Evolutionary conservation across 164 flowering plant species (phyloP).

Genomic region (Sedum album): DNA sequence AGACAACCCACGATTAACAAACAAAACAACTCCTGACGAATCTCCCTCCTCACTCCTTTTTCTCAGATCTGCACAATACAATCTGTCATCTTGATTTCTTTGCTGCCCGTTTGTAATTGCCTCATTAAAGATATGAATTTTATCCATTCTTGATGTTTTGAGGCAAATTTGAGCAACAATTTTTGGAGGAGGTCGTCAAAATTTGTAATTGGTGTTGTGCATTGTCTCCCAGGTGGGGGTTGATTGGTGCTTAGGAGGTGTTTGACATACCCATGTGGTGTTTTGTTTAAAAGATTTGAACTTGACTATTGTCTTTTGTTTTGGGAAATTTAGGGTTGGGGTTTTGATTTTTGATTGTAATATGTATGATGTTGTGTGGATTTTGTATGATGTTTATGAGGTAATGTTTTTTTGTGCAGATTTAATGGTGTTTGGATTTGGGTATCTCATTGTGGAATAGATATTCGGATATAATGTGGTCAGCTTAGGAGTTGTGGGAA

Average conservation of each 20-base stretch:
- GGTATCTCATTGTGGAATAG: constrained; percentile 20
- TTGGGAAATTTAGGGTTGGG: neutral
- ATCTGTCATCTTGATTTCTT: neutral
- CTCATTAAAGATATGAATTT: neutral
- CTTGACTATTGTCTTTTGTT: neutral
- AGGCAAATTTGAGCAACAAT: neutral
- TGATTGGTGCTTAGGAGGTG: neutral
- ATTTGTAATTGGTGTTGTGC: neutral
- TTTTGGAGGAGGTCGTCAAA: neutral
- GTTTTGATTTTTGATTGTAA: neutral
- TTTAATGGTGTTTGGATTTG: constrained; percentile 33
- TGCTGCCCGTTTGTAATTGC: neutral
- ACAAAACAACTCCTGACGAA: neutral
- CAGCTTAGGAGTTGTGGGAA: constrained; percentile 16
- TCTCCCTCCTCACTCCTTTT: constrained; percentile 1
- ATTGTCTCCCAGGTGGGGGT: neutral
- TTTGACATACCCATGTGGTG: neutral
- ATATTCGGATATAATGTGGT: constrained; percentile 14
- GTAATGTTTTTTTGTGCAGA: constrained; percentile 17
- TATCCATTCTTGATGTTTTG: neutral
- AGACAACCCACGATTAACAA: constrained; percentile 2
- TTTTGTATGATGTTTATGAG: neutral
- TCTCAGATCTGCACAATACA: neutral
- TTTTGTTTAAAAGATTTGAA: neutral
- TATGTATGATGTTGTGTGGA: neutral